Conservation (phyloP, 495 filamentous ascomycete species). For the Glonium stellatum region DNA sequence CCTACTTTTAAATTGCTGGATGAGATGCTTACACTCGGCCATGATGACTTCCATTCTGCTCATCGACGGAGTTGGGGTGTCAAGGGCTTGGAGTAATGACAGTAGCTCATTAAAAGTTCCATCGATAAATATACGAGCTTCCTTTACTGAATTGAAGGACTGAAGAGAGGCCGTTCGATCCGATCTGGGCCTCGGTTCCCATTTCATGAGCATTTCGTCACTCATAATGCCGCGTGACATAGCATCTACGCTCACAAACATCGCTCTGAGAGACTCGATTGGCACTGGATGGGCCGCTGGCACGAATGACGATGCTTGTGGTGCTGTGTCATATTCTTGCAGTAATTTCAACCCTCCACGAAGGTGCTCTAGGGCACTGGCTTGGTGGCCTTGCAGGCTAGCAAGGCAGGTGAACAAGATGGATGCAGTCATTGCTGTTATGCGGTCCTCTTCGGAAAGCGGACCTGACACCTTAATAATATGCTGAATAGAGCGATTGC, state of each 20-base stretch:
- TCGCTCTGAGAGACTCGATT: slow-evolving; percentile 9
- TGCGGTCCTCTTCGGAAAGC: slow-evolving; percentile 10
- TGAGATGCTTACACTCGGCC: neutral
- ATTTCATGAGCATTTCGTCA: slow-evolving; percentile 1
- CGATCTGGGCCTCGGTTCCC: slow-evolving; percentile 16
- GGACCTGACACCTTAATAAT: slow-evolving; percentile 3
- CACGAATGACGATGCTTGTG: neutral
- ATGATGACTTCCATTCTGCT: neutral
- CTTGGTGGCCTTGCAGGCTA: slow-evolving; percentile 22
- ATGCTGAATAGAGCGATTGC: slow-evolving; percentile 20
- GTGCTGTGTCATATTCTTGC: slow-evolving; percentile 12
- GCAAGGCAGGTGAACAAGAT: slow-evolving; percentile 22
- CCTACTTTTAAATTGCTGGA: neutral
- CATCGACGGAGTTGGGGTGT: neutral
- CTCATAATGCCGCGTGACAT: slow-evolving; percentile 20
- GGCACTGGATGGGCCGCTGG: slow-evolving; percentile 13
- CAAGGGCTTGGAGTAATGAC: slow-evolving; percentile 10
- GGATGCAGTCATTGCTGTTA: slow-evolving; percentile 15
- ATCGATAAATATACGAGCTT: slow-evolving; percentile 18
- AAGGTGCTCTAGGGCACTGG: slow-evolving; percentile 19
- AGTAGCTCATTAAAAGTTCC: slow-evolving; percentile 12
- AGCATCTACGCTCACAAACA: slow-evolving; percentile 20
- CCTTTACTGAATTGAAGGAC: slow-evolving; percentile 5
- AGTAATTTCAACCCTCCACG: slow-evolving; percentile 20
- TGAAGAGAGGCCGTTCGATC: neutral